Evolutionary conservation across 2,329 filamentous ascomycete species (phyloP).

Genomic region (Epichloe baconii): DNA sequence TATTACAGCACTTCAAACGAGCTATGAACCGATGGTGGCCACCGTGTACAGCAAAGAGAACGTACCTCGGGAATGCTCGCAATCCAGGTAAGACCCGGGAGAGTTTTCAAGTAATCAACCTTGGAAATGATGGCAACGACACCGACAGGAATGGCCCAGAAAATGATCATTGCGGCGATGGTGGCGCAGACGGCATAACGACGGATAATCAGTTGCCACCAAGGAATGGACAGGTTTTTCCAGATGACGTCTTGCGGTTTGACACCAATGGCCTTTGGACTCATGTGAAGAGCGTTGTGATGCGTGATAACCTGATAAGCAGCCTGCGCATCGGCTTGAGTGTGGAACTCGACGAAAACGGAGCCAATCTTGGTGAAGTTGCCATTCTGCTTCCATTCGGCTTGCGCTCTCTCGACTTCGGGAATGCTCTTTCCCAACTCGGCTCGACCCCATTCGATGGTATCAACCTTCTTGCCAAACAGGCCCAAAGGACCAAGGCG

Average conservation of each 20-base stretch:
- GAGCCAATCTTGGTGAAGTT: slow-evolving; percentile 53
- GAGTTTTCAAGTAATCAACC: slow-evolving; percentile 52
- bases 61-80: slow-evolving; percentile 46
- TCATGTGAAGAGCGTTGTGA: slow-evolving; percentile 71
- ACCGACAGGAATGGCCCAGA: slow-evolving; percentile 69
- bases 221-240: slow-evolving; percentile 55
- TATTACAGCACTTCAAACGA: not conserved
- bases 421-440: slow-evolving; percentile 43
- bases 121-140: slow-evolving; percentile 79
- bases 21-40: not conserved
- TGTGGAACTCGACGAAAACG: slow-evolving; percentile 86
- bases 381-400: slow-evolving; percentile 44
- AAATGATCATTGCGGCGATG: slow-evolving; percentile 63
- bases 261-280: slow-evolving; percentile 71
- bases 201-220: slow-evolving; percentile 66
- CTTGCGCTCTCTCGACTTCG: slow-evolving; percentile 50
- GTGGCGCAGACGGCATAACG: slow-evolving; percentile 50
- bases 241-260: slow-evolving; percentile 75
- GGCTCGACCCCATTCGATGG: slow-evolving; percentile 69
- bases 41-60: not conserved
- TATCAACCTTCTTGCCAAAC: slow-evolving; percentile 59
- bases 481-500: slow-evolving; percentile 49
- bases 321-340: slow-evolving; percentile 69
- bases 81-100: slow-evolving; percentile 65
- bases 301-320: slow-evolving; percentile 75